Base-by-base conservation (phyloP, 306 rosid genomes). In the Pueraria montana region DNA sequence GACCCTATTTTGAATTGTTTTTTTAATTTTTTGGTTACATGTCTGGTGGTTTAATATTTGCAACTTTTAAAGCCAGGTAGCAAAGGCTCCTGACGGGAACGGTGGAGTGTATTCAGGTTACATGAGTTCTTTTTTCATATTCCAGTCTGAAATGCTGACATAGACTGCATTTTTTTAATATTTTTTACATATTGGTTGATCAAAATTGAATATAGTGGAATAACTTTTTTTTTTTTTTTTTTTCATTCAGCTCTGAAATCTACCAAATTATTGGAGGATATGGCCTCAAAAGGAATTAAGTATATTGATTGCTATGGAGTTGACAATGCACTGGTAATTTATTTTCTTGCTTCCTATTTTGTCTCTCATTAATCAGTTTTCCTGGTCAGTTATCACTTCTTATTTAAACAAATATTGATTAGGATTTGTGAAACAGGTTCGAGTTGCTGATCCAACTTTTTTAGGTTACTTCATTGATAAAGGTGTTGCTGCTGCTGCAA, bases 71-170 rank as follows among this genome's bases (percentile, higher is more conserved):
- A 85, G 74, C 93, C 92, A 95, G 98, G 96, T 96, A 74, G 92
- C 99, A 62, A 89, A 94, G 88, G 90, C 99, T 85, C 99, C 99
- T 53, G 99, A 96, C 82, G 99, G 99, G 76, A 94, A 96, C 83
- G 99, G 99, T 74, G 99, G 99, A 74, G 98, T 96, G 61, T 96
- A 91, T 85, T 84, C 98, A 85, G 98, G 98, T 95, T 76, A 62
- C 46, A 62, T 21, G 63, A 61, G 8, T 20, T 30, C 76, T 26
- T 61, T n/a, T 69, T 30, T 73, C 62, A 71, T 71, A 26, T 23
- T 77, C 67, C 55, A 80, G 53, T 83, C 12, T 75, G 30, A 40
- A 59, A 48, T 50, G 71, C 62, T 74, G 55, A 79, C 32, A 58
- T 17, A 4, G 55, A 80, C 74, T 83, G 40, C 32, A 76, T 81